Base-by-base conservation (phyloP, 495 filamentous ascomycete species). In the Hypoxylon crocopeplum region DNA sequence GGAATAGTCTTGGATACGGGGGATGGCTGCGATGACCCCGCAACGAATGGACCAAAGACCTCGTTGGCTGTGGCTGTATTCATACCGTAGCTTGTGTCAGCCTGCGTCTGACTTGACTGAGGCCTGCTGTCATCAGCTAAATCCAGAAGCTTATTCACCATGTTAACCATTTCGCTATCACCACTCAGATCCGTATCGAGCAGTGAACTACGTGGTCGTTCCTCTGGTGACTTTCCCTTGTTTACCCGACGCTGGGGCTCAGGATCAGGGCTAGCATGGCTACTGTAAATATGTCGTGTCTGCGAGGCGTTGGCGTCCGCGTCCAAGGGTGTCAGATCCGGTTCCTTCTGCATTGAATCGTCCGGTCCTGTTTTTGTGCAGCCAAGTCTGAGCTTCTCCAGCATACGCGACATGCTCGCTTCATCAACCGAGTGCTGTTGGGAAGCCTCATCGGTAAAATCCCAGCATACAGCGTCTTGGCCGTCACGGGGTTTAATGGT, bases 81-180 rank as follows among this genome's bases (percentile, higher is more conserved):
- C 72, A 77, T 77, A 10, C 74, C 75, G 25, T 76, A 77, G 15
- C 57, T 72, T 17, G 64, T 59, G 15, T 75, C 68, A 7, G 44
- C 56, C 5, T 68, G 71, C 0, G 62, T 54, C 7, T 64, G 64
- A 37, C 61, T 57, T 8, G 64, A 65, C 22, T 59, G 59, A 33
- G 67, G 63, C 13, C 59, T 48, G 36, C 40, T 59, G 2, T 68
- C 59, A 22, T 76, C 74, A 4, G 64, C 57, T 1, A 73, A 74
- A 48, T 63, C 64, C 24, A 79, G 39, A 40, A 78, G 75, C 15
- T 74, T 74, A 39, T 77, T 75, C 2, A 79, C 62, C 48, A 79
- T 73, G 36, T 74, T 60, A 36, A 68, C 69, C 55, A 79, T 70
- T 11, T 77, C 69, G 21, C 42, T 64, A 55, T 71, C 66, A 19